Conservation (phyloP, 2,329 filamentous ascomycete species). For the Sarocladium brachiariae region DNA sequence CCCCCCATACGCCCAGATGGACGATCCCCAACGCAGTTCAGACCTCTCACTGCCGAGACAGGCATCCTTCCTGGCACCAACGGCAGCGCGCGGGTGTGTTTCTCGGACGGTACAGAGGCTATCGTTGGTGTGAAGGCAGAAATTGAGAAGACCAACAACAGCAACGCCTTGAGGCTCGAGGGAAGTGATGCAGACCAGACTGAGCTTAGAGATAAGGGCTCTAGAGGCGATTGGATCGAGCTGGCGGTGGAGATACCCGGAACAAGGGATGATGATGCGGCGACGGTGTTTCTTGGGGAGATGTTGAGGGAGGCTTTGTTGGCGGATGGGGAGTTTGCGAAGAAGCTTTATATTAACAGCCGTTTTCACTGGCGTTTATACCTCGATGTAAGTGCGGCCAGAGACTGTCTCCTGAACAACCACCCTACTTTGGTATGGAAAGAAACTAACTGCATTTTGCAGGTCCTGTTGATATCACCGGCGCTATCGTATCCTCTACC, state of each 20-base stretch:
- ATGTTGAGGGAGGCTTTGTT: slow-evolving; percentile 87
- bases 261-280: slow-evolving; percentile 80
- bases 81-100: slow-evolving; percentile 87
- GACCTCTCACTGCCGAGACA: slow-evolving; percentile 82
- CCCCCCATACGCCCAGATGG: slow-evolving; percentile 89
- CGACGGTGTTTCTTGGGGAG: slow-evolving; percentile 77
- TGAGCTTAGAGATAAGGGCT: slow-evolving; percentile 18
- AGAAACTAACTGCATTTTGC: background rate
- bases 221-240: slow-evolving; percentile 71
- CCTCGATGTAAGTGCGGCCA: slow-evolving; percentile 83
- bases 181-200: slow-evolving; percentile 32
- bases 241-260: slow-evolving; percentile 89
- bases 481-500: slow-evolving; percentile 90
- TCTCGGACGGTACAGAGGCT: slow-evolving; percentile 91
- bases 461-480: slow-evolving; percentile 91
- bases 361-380: slow-evolving; percentile 96
- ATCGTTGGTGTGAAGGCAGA: slow-evolving; percentile 95
- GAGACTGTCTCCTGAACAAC: no score
- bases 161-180: slow-evolving; percentile 21
- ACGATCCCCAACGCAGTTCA: slow-evolving; percentile 76
- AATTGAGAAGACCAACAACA: slow-evolving; percentile 62
- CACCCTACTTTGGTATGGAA: background rate
- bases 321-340: slow-evolving; percentile 60
- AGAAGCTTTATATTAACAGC: slow-evolving; percentile 76
- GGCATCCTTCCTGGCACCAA: slow-evolving; percentile 85